phyloP scores from a whole-genome alignment of 208 protist species.

The Crithidia acanthocephali region DNA sequence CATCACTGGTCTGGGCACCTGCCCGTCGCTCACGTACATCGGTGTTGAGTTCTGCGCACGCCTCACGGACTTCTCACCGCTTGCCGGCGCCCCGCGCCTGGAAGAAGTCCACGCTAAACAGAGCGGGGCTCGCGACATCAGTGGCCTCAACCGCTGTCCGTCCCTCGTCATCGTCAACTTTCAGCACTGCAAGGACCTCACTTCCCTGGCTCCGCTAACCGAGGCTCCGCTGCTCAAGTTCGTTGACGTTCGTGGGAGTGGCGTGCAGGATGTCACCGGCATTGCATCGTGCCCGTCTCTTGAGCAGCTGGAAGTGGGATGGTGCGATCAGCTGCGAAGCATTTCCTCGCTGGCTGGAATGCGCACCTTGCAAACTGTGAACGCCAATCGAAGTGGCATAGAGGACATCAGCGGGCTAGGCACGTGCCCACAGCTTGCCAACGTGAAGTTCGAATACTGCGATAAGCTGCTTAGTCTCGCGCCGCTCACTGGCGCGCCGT shows the following conservation, averaged over 20 bases:
- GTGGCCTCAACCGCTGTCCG: slow-evolving; percentile 6
- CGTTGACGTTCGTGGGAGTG: slow-evolving; percentile 10
- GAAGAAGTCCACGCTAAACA: slow-evolving; percentile 13
- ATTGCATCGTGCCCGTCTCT: slow-evolving; percentile 5
- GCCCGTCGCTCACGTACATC: neutral
- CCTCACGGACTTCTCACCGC: slow-evolving; percentile 6
- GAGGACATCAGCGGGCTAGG: slow-evolving; percentile 9
- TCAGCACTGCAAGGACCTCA: slow-evolving; percentile 13
- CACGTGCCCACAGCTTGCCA: neutral
- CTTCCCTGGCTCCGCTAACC: neutral
- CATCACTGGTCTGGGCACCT: neutral
- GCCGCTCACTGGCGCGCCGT: slow-evolving; percentile 5
- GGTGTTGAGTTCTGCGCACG: neutral
- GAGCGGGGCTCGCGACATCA: neutral
- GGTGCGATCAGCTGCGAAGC: slow-evolving; percentile 4
- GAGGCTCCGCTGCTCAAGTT: neutral
- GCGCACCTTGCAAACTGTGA: neutral
- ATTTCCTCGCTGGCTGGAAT: slow-evolving; percentile 6
- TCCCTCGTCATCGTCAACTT: slow-evolving; percentile 7
- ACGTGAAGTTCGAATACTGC: slow-evolving; percentile 22
- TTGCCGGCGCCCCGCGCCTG: slow-evolving; percentile 4
- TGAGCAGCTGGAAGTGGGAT: slow-evolving; percentile 13
- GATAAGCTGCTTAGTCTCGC: neutral
- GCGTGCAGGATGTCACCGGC: slow-evolving; percentile 4
- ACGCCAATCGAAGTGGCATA: slow-evolving; percentile 11